phyloP scores from a whole-genome alignment of 1,284 basidiomycete species.

The Cutaneotrichosporon cyanovorans region DNA sequence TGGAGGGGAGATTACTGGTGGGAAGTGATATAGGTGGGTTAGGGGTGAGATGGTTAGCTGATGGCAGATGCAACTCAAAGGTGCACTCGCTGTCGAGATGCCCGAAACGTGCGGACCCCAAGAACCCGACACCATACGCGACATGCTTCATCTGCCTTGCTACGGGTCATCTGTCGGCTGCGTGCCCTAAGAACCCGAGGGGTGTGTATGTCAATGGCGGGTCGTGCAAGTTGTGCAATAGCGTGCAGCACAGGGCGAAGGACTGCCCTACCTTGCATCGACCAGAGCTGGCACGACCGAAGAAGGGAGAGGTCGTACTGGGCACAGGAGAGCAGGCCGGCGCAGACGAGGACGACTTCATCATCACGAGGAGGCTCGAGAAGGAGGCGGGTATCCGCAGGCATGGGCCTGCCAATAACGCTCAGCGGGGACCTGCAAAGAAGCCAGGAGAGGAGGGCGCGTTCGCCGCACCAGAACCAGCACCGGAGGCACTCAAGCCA shows the following conservation, averaged over 20 bases:
- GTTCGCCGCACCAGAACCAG: background rate
- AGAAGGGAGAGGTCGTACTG: background rate
- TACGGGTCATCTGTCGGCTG: slow-evolving; percentile 70
- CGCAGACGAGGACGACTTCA: slow-evolving; percentile 90
- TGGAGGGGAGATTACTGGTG: slow-evolving; percentile 48
- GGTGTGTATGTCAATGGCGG: slow-evolving; percentile 90
- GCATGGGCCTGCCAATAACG: slow-evolving; percentile 35
- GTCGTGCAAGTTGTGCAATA: slow-evolving; percentile 76
- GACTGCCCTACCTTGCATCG: slow-evolving; percentile 53
- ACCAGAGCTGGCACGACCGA: slow-evolving; percentile 7
- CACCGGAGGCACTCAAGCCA: slow-evolving; percentile 1
- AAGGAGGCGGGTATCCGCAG: background rate
- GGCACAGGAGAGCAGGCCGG: slow-evolving; percentile 50
- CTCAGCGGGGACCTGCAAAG: slow-evolving; percentile 25
- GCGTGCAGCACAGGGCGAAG: slow-evolving; percentile 75
- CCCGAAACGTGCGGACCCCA: slow-evolving; percentile 57
- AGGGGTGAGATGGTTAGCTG: background rate
- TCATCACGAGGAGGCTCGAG: slow-evolving; percentile 51
- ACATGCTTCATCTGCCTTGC: slow-evolving; percentile 83
- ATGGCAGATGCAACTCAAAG: slow-evolving; percentile 68
- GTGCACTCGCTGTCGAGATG: slow-evolving; percentile 72
- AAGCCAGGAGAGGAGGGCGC: slow-evolving; percentile 17
- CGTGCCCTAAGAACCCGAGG: slow-evolving; percentile 72
- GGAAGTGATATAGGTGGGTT: slow-evolving; percentile 73
- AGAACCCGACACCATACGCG: slow-evolving; percentile 72